Evolutionary conservation across 2,329 filamentous ascomycete genomes (phyloP).

Genomic region (Shiraia bambusicola): DNA sequence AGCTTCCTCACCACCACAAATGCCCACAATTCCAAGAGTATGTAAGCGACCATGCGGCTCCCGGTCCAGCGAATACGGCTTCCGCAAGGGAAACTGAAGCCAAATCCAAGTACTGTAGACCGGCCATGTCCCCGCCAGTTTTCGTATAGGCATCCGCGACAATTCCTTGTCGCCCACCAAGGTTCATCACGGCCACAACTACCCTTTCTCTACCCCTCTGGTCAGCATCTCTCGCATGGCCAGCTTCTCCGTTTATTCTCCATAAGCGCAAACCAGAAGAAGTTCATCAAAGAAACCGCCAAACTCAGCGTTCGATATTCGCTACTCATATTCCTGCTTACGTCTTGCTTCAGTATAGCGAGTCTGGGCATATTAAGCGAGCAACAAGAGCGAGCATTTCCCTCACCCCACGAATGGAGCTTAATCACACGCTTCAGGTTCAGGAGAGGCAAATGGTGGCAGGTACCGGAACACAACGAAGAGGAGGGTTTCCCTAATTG

Average conservation of each 20-base stretch:
- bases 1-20: conserved; percentile 10
- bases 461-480: conserved; percentile 57
- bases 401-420: conserved; percentile 81
- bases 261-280: conserved; percentile 66
- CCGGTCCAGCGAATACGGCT: conserved; percentile 31
- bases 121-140: conserved; percentile 53
- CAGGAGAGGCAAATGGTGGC: conserved; percentile 55
- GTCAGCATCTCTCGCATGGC: conserved; percentile 40
- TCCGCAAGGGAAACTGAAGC: conserved; percentile 22
- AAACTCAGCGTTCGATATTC: conserved; percentile 69
- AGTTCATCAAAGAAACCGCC: conserved; percentile 70
- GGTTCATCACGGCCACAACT: conserved; percentile 60
- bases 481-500: conserved; percentile 68
- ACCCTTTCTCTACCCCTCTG: conserved; percentile 63
- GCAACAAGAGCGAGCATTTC: conserved; percentile 70
- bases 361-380: conserved; percentile 72
- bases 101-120: conserved; percentile 16
- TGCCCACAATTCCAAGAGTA: conserved; percentile 6
- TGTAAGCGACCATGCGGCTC: conserved; percentile 33
- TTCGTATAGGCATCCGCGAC: conserved; percentile 58
- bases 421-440: conserved; percentile 69
- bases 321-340: conserved; percentile 64
- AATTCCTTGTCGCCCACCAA: conserved; percentile 49
- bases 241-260: conserved; percentile 70
- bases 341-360: conserved; percentile 61